Evolutionary conservation across 2,329 filamentous ascomycete genomes (phyloP).

Genomic region (Cercospora sp.): DNA sequence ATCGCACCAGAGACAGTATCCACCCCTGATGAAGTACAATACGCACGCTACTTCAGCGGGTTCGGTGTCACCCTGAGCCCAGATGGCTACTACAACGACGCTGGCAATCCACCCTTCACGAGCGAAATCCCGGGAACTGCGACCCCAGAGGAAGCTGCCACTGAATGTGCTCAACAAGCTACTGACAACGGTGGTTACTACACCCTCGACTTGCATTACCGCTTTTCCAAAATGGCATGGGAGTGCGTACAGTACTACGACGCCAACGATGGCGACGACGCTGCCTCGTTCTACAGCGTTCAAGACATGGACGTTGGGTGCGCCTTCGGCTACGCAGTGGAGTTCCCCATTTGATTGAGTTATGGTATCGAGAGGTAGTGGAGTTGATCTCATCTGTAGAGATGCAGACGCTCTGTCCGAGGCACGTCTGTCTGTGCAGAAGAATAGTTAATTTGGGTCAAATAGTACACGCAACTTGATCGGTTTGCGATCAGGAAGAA

Average conservation of each 20-base stretch:
- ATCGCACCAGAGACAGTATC: not conserved
- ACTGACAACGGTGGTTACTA: not conserved
- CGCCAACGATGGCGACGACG: not conserved
- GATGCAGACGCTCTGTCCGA: not conserved
- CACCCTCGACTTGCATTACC: not conserved
- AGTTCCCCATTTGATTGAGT: not conserved
- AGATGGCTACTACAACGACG: not conserved
- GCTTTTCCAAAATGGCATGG: not conserved
- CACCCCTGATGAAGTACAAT: not conserved
- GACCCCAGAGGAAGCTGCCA: not conserved
- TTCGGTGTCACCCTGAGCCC: not conserved
- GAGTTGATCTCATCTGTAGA: not conserved
- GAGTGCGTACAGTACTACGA: not conserved
- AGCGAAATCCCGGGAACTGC: not conserved
- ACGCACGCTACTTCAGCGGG: not conserved
- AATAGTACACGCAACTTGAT: not conserved
- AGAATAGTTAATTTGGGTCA: not conserved
- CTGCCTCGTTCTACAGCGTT: not conserved
- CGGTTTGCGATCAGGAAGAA: not conserved
- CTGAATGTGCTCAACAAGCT: not conserved
- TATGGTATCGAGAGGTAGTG: not conserved
- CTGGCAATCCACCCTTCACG: not conserved
- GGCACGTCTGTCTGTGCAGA: not conserved
- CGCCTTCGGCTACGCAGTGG: not conserved
- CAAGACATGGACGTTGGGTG: not conserved